Evolutionary conservation across 495 filamentous ascomycete genomes (phyloP).

Genomic region (Podospora conica): DNA sequence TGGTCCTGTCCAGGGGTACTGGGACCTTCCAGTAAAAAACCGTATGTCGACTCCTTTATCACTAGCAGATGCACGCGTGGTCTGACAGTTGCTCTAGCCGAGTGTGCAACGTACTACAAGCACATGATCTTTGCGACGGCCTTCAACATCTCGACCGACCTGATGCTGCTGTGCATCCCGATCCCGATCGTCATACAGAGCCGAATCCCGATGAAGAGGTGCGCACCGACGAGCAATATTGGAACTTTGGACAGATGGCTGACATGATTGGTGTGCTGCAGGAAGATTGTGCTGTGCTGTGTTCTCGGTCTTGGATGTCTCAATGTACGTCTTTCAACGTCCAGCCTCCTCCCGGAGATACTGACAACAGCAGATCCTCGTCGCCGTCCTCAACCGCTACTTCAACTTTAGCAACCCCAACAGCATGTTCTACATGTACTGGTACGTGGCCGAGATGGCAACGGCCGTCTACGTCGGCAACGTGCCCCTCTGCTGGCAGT

Average conservation of each 20-base stretch:
- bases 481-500: conserved; percentile 41
- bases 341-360: conserved; percentile 15
- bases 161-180: conserved; percentile 42
- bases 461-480: conserved; percentile 44
- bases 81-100: conserved; percentile 18
- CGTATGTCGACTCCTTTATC: background rate
- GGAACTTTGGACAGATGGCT: background rate
- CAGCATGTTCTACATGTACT: conserved; percentile 41
- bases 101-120: conserved; percentile 42
- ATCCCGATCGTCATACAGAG: conserved; percentile 36
- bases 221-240: background rate
- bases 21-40: background rate
- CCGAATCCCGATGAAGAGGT: conserved; percentile 27
- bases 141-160: conserved; percentile 48
- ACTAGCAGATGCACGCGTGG: background rate
- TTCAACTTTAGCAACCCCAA: conserved; percentile 40
- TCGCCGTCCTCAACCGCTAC: conserved; percentile 41
- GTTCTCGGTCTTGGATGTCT: conserved; percentile 40
- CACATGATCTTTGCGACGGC: conserved; percentile 41
- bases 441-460: conserved; percentile 45
- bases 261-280: background rate
- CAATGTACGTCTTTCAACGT: background rate
- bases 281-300: conserved; percentile 35
- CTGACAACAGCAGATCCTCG: conserved; percentile 34
- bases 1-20: conserved; percentile 21